Evolutionary conservation across 2,329 filamentous ascomycete genomes (phyloP), one percentile per base, ranked within the genome.

Genomic region (Aspergillus jensenii): DNA sequence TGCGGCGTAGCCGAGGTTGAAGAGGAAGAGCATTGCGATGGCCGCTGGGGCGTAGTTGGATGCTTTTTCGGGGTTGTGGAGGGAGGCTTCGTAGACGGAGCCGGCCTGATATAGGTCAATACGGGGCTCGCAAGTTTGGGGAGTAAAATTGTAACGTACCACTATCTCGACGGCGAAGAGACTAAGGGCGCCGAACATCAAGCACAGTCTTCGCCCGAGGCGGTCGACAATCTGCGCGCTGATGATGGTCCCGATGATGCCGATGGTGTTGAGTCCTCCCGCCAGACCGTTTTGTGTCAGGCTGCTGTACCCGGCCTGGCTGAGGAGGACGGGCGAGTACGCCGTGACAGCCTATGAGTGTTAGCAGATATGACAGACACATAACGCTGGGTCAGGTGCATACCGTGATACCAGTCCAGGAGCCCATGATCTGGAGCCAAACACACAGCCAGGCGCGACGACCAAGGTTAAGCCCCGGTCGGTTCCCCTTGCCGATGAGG

Each of bases 201-300:
- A 59, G 59, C 78, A 79, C 8, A 53, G 61, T 21, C 74, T 68
- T 6, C 81, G 76, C 19, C 82, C 81, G 6, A 83, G 65, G 1
- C 75, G 74, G 64, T 84, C 82, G 33, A 84, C 76, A 11, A 83
- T 79, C 49, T 81, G 77, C 2, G 81, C 78, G 53, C 77, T 79
- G 56, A 81, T 79, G 37, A 81, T 78, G 2, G 81, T 84, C 1
- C 80, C 80, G 2, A 81, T 59, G 25, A 83, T 79, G 12, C 81
- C 81, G 49, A 83, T 73, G 0, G 80, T 82, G 66, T 82, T 84
- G 15, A 82, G 67, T 6, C 79, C 77, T 6, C 81, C 81, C 1
- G 81, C 77, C 9, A 84, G 76, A 37, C 81, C 77, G 52, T 78
- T 79, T 56, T 79, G 68, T 9, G 61, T 68, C 25, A 69, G 60